Percentiles rank a stretch among this genome's conserved stretches.
These are phyloP conservation scores for Viridothelium virens DNA, from an alignment of 495 filamentous ascomycete species.

Conservation along the genomic window DNA sequence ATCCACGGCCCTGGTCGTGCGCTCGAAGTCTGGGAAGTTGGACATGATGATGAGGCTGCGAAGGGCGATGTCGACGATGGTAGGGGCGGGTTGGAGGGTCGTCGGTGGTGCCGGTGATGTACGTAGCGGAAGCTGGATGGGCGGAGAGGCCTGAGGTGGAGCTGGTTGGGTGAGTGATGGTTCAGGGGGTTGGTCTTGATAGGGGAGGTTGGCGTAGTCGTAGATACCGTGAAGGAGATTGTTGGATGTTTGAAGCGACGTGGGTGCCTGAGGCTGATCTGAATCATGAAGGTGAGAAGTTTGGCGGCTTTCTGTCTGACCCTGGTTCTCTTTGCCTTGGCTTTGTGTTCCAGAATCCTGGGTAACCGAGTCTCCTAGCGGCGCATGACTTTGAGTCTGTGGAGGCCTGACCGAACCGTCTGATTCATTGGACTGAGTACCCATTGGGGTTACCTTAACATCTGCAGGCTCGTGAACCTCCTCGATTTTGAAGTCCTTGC, in stretches of 20 bases:
- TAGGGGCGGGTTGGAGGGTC: not conserved
- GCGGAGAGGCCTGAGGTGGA: slow-evolving; percentile 20
- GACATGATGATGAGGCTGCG: slow-evolving; percentile 28
- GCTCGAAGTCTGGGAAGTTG: slow-evolving; percentile 19
- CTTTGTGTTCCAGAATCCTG: not conserved
- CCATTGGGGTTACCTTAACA: not conserved
- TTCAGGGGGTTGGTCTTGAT: slow-evolving; percentile 15
- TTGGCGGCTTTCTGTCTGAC: slow-evolving; percentile 10
- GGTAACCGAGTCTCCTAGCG: too few relatives aligned
- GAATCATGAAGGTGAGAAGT: slow-evolving; percentile 13
- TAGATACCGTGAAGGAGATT: slow-evolving; percentile 31
- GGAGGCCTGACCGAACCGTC: not conserved
- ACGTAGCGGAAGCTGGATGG: slow-evolving; percentile 10
- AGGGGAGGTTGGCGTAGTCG: slow-evolving; percentile 26
- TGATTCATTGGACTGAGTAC: not conserved
- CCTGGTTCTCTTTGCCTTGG: not conserved
- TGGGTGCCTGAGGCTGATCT: slow-evolving; percentile 19
- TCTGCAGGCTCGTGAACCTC: slow-evolving; percentile 42
- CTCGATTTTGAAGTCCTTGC: slow-evolving; percentile 55
- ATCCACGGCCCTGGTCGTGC: not conserved
- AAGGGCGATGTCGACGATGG: slow-evolving; percentile 19
- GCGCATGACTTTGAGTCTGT: not conserved
- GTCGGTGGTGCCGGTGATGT: not conserved
- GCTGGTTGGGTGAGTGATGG: slow-evolving; percentile 15
- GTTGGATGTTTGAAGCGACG: slow-evolving; percentile 14